These are phyloP conservation scores for Trebouxia sp. DNA, from an alignment of 139 green algal genomes.

Conservation along the genomic window DNA sequence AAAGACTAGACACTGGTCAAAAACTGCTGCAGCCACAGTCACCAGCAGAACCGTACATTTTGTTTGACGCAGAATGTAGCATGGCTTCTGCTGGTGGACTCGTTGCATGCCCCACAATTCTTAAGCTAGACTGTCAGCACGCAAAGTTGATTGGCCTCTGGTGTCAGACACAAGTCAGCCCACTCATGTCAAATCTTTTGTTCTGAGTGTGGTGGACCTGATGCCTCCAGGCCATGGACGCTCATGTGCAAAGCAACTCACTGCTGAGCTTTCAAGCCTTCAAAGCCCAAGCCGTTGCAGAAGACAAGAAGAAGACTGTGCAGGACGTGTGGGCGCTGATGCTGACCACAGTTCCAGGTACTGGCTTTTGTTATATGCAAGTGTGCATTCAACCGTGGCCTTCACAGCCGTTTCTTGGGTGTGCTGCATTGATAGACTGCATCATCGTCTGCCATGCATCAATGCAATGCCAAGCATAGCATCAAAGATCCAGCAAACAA, in stretches of 20 bases:
- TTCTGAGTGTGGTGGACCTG: too few relatives aligned
- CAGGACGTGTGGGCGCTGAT: constrained; percentile 62
- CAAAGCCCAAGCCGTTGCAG: constrained; percentile 8
- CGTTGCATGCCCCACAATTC: too few relatives aligned
- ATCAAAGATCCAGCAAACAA: not conserved
- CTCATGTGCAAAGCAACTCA: constrained; percentile 6
- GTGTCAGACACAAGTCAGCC: not conserved
- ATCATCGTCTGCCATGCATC: not conserved
- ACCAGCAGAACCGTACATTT: not conserved
- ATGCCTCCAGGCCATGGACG: not conserved
- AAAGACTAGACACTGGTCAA: not conserved
- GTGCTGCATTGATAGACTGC: not conserved
- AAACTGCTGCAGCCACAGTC: not conserved
- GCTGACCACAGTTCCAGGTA: constrained; percentile 45
- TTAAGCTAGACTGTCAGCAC: too few relatives aligned
- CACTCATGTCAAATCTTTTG: not conserved
- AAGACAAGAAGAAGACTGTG: constrained; percentile 36
- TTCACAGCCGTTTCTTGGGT: not conserved
- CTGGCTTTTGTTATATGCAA: not conserved
- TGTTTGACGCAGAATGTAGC: not conserved
- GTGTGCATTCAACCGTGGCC: not conserved
- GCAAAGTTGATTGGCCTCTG: too few relatives aligned
- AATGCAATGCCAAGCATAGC: not conserved
- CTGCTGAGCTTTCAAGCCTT: constrained; percentile 43
- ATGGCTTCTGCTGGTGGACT: not conserved